Evolutionary conservation across 116 monocot species (phyloP).

Genomic region (Phalaenopsis hybrid): DNA sequence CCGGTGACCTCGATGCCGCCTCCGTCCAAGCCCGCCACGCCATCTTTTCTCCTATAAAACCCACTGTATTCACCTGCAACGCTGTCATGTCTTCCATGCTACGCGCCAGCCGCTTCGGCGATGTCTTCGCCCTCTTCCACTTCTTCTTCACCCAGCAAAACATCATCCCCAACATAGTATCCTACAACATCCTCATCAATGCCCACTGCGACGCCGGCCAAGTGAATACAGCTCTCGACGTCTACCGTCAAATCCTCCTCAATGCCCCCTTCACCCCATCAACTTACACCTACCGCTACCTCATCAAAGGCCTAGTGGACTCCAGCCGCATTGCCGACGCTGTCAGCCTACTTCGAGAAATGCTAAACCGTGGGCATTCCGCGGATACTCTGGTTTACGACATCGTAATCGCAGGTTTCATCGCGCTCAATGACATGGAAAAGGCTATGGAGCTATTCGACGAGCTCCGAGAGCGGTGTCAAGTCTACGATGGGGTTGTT

Average conservation of each 20-base stretch:
- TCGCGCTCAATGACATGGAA: conserved; percentile 5
- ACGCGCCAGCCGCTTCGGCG: conserved; percentile 10
- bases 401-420: conserved; percentile 8
- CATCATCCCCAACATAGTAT: conserved; percentile 21
- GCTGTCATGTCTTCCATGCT: conserved; percentile 48
- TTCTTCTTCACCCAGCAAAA: conserved; percentile 17
- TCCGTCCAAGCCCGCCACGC: conserved; percentile 45
- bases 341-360: conserved; percentile 9
- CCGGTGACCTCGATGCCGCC: conserved; percentile 68
- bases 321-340: conserved; percentile 10
- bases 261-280: conserved; percentile 14
- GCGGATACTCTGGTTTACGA: conserved; percentile 7
- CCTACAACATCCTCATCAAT: conserved; percentile 20
- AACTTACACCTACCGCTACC: conserved; percentile 14
- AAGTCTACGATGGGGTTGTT: conserved; percentile 16
- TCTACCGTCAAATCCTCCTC: conserved; percentile 9
- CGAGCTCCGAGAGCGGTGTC: conserved; percentile 20
- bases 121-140: conserved; percentile 9
- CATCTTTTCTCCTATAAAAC: conserved; percentile 13
- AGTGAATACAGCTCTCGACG: conserved; percentile 2
- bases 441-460: conserved; percentile 66
- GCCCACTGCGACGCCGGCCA: conserved; percentile 17
- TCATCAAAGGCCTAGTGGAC: conserved; percentile 13
- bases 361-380: conserved; percentile 14
- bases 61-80: conserved; percentile 41